Base-by-base conservation (phyloP, 2,329 filamentous ascomycete genomes). In the Phyllosticta paracitricarpa region DNA sequence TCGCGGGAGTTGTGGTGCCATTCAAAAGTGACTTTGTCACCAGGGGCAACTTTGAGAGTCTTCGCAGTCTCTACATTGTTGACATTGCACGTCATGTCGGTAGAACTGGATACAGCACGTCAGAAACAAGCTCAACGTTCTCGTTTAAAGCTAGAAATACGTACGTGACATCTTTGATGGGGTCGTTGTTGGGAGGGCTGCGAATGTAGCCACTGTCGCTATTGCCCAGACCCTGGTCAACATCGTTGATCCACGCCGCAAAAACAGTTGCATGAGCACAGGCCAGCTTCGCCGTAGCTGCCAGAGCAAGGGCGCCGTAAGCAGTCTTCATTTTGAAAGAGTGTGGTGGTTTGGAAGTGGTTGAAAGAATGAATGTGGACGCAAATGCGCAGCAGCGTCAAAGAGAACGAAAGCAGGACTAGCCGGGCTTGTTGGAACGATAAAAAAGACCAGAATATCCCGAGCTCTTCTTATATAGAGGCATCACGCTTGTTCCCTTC, bases 1-100 rank as follows among this genome's bases (percentile, higher is more conserved):
- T 67, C 66, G 54, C 78, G 76, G 66, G 51, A 74, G 70, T 82
- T 67, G 73, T 82, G 80, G 70, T 77, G 77, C 80, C 79, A 82
- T 69, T 82, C 77, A 66, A 79, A 75, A 26, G 63, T 65, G 57
- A 65, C 65, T 66, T 75, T 75, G 66, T 80, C 78, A 63, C 81
- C 81, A 51, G 66, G 75, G 61, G 77, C 77, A 63, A 81, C 79
- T 1, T 71, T 69, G 66, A 80, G 74, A 5, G 77, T 75, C 67
- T 76, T 72, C 19, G 76, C 64, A n/a, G 71, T 68, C 35, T 69
- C 68, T 51, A 64, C 66, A 63, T 64, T 65, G 58, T 69, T 67
- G 33, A 69, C 69, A 57, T 75, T 75, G 70, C 72, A 75, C 54
- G 68, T 66, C 63, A 75, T 71, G 54, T 65, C 64, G 53, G 65